Evolutionary conservation across 345 rosid genomes (phyloP).

Genomic region (Syzygium jambos): DNA sequence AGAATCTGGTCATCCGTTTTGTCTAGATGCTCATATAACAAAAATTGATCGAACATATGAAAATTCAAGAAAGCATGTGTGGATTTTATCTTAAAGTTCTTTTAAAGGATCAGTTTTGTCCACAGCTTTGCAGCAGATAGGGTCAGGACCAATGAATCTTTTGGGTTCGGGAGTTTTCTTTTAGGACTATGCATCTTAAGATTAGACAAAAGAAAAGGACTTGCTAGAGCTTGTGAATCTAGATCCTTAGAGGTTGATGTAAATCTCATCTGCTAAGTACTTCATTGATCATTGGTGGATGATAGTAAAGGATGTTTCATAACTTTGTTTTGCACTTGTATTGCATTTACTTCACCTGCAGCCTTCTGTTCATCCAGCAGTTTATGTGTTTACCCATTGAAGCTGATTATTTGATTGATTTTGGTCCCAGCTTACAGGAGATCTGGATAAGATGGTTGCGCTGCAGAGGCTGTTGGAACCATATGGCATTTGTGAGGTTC

Average conservation of each 20-base stretch:
- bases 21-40: background rate
- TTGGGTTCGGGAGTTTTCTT: background rate
- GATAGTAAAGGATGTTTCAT: background rate
- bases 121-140: background rate
- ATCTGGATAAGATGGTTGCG: conserved; percentile 92
- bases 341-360: background rate
- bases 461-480: conserved; percentile 89
- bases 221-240: background rate
- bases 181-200: background rate
- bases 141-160: background rate
- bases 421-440: conserved; percentile 70
- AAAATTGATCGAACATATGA: background rate
- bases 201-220: background rate
- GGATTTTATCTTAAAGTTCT: background rate
- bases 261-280: background rate
- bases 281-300: background rate
- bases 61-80: background rate
- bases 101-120: background rate
- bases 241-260: background rate
- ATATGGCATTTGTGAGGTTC: conserved; percentile 92
- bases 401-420: conserved; percentile 7
- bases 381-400: background rate
- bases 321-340: background rate
- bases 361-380: background rate
- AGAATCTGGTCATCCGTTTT: background rate